Evolutionary conservation across 495 filamentous ascomycete species (phyloP), one percentile per base, ranked within the genome.

Genomic region (Penicillium soppii): DNA sequence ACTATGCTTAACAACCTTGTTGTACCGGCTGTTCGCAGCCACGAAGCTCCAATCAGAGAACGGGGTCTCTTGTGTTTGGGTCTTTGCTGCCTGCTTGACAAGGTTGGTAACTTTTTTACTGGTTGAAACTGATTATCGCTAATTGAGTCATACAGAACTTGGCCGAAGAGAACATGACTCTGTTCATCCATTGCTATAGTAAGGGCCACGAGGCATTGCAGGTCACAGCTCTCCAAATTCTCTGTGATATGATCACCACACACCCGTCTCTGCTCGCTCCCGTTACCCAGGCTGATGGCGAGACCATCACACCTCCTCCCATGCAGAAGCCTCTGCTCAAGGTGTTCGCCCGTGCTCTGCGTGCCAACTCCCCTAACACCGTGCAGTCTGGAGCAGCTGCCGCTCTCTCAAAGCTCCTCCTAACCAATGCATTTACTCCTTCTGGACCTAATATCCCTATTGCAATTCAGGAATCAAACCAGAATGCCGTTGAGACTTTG

Each of bases 1-100:
- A 88, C 89, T 23, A 96, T 97, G 89, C 77, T 97, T 35, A 97
- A 99, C 68, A 97, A 95, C 61, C 81, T 97, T 3, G 88, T 99
- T 32, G 90, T 97, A 1, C 95, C 95, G 5, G 95, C 94, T 35
- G 91, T 97, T 17, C 83, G 92, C 36, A 91, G 86, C 60, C 91
- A 95, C 61, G 94, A 97, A 65, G 90, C 91, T 1, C 90, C 91
- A 0, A 90, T 99, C 39, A 81, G 95, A 40, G 94, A 97, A 70
- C 80, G 89, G 29, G 94, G 95, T 35, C 75, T 98, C 2, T 73
- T 90, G 15, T 97, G 92, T 61, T 70, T 99, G 22, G 95, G 95
- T 13, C 78, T 99, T 23, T 94, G 90, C 68, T 90, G 89, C 54
- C 80, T 99, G 10, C 83, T 99, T 3, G 91, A 96, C 61, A 87